Base-by-base conservation (phyloP, 2,329 filamentous ascomycete genomes). In the Periconia macrospinosa region DNA sequence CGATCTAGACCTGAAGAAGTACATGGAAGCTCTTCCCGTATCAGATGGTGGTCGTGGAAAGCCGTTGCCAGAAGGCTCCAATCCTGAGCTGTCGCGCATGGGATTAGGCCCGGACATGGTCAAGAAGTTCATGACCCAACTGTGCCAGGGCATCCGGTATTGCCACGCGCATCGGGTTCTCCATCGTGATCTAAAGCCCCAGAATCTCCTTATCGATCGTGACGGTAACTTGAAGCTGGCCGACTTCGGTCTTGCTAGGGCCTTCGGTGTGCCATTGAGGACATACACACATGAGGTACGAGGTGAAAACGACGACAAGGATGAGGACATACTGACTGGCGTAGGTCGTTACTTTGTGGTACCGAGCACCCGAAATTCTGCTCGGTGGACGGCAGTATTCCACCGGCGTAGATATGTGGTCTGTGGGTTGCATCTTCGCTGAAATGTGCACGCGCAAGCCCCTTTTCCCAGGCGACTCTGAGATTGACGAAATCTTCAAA, bases 361-460 rank as follows among this genome's bases (percentile, higher is more conserved):
- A 96, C 74, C 88, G 92, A 57, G 84, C 91, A 9, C 92, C 92
- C 1, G 92, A 96, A 74, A 95, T 96, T 75, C 82, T 96, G 18
- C 85, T 96, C 1, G 92, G 92, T 70, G 91, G 92, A 53, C 87
- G 92, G 49, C 91, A 96, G 74, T 96, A 96, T 78, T 94, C 90
- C 14, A 96, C 92, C 14, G 92, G 92, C 53, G 91, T 96, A 41
- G 92, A 96, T 70, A 96, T 96, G 90, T 96, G 92, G 92, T 94
- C 90, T 30, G 87, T 92, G 47, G 92, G 92, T 57, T 94, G 91
- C 75, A 96, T 96, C 75, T 96, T 96, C 74, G 92, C 92, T 10
- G 92, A 96, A 76, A 96, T 96, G 92, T 95, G 91, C 76, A 96
- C 92, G 1, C 86, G 91, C 67, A 96, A 95, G 77, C 91, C 92